These are phyloP conservation scores for Tolypocladium inflatum DNA, from an alignment of 2,329 filamentous ascomycete genomes.

Conservation along the genomic window DNA sequence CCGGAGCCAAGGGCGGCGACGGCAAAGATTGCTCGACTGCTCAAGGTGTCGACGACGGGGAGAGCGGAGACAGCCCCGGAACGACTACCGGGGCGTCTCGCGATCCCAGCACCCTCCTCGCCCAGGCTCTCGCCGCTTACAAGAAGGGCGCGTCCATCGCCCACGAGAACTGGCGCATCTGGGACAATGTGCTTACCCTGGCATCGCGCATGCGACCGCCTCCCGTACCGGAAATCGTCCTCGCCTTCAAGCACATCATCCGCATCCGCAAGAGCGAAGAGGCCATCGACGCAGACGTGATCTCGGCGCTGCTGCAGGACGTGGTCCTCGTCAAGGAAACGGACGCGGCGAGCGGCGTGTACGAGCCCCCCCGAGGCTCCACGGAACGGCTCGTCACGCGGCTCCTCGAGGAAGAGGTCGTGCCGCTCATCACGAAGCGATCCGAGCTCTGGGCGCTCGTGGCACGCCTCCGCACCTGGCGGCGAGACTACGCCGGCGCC, in stretches of 20 bases:
- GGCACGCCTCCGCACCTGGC: conserved; percentile 63
- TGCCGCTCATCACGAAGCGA: conserved; percentile 75
- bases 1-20: conserved; percentile 21
- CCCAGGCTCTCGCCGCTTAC: conserved; percentile 73
- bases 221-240: conserved; percentile 64
- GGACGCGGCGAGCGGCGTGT: conserved; percentile 17
- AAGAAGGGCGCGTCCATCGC: conserved; percentile 80
- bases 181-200: conserved; percentile 91
- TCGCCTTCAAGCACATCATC: conserved; percentile 66
- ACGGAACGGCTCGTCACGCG: conserved; percentile 54
- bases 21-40: conserved; percentile 9
- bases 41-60: conserved; percentile 16
- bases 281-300: conserved; percentile 64
- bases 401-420: conserved; percentile 64
- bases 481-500: conserved; percentile 58
- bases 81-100: conserved; percentile 14
- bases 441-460: conserved; percentile 70
- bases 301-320: conserved; percentile 64
- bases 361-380: conserved; percentile 42
- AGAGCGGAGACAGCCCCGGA: conserved; percentile 13
- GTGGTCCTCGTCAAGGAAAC: conserved; percentile 42
- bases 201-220: conserved; percentile 69
- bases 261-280: conserved; percentile 70
- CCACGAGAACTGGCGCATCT: conserved; percentile 82
- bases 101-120: conserved; percentile 53